Evolutionary conservation across 2,329 filamentous ascomycete genomes (phyloP), one percentile per base, ranked within the genome.

Genomic region (Massarina eburnea): DNA sequence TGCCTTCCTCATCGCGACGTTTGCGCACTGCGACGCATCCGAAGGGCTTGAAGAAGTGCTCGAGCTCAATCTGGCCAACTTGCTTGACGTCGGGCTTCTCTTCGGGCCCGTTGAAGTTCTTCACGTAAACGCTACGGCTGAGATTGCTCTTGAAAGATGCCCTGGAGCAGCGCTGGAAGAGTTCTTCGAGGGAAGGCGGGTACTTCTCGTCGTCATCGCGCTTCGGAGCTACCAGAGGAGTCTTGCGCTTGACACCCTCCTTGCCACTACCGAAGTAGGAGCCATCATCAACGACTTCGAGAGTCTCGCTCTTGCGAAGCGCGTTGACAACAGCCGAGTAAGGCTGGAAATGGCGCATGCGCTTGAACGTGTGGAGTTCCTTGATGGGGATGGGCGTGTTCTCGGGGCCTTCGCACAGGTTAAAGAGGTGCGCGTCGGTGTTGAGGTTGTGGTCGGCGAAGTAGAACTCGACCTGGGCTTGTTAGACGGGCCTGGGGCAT

Each of bases 331-430:
- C 82, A 45, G 88, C 86, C 45, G 82, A 84, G 76, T 91, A 91
- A 33, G 90, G 89, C 74, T 94, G 85, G 81, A 97, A 99, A 62
- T 86, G 88, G 57, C 84, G 86, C 95, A 99, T 99, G 70, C 95
- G 91, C 76, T 91, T 92, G 80, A 99, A 99, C 41, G 77, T 84
- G 78, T 85, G 83, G 56, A 99, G 83, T 51, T 85, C 81, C 63
- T 85, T 84, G 57, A 99, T 78, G 18, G 85, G 77, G 29, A 99
- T 85, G 34, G 91, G 81, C 70, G 88, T 86, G 78, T 96, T 96
- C 62, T 86, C 80, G 54, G 81, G 77, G 46, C 92, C 92, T 30
- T 85, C 86, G 44, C 89, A 88, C 62, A 85, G 79, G 53, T 83
- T 79, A 76, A 91, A 88, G 58, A 99, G 80, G 76, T 89, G 95